These are phyloP conservation scores for Paracorniculantispora psalliotae DNA, from an alignment of 2,329 filamentous ascomycete genomes.

Conservation along the genomic window DNA sequence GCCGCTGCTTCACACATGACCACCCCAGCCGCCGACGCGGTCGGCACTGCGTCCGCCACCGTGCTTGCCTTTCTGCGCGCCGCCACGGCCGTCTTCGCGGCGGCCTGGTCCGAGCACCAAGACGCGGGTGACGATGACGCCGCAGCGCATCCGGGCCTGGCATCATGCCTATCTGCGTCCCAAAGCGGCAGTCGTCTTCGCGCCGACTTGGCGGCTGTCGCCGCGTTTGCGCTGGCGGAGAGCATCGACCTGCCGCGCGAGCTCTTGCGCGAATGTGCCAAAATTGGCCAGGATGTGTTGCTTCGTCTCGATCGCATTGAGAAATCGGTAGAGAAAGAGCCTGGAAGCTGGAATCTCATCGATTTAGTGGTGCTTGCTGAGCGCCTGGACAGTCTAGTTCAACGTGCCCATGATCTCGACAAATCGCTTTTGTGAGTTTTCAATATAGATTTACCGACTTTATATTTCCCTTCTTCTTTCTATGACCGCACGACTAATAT, in stretches of 20 bases:
- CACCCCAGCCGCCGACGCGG: not conserved
- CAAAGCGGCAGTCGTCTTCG: not conserved
- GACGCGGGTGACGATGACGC: not conserved
- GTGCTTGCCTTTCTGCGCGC: constrained; percentile 19
- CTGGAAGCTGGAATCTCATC: not conserved
- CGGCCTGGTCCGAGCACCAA: constrained; percentile 8
- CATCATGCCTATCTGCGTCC: not conserved
- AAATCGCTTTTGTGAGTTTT: not conserved
- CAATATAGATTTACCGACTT: too few relatives aligned
- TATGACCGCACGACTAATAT: not conserved
- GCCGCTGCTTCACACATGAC: constrained; percentile 17
- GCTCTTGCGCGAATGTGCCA: constrained; percentile 18
- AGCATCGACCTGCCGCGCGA: not conserved
- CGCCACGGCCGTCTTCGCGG: constrained; percentile 15
- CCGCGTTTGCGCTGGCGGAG: not conserved
- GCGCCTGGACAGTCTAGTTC: constrained; percentile 1
- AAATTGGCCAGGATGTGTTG: constrained; percentile 22
- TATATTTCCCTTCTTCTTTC: not conserved
- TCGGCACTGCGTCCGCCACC: constrained; percentile 9
- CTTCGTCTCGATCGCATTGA: constrained; percentile 18
- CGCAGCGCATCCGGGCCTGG: not conserved
- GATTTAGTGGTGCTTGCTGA: constrained; percentile 2
- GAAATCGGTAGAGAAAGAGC: not conserved
- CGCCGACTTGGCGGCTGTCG: not conserved
- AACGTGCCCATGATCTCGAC: not conserved